A percentile compares a stretch with the other conserved stretches of the same genome.
Evolutionary conservation across 176 grass and related monocot species (phyloP).

Genomic region (Urochloa ruziziensis): DNA sequence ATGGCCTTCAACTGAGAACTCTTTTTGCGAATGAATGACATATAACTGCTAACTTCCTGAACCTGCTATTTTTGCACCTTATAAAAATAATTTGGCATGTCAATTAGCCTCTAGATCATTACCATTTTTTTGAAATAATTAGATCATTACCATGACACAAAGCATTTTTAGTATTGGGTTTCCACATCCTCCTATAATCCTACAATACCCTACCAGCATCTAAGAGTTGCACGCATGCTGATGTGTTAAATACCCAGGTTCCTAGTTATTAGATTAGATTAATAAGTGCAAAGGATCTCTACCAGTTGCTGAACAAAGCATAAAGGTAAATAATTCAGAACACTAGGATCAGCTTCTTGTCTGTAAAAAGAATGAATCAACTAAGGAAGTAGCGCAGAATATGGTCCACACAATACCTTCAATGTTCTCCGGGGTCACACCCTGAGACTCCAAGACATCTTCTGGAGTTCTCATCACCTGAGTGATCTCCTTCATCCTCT

Average conservation of each 20-base stretch:
- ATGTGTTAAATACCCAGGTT: background rate
- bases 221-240: background rate
- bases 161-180: background rate
- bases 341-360: background rate
- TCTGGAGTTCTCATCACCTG: slow-evolving; percentile 91
- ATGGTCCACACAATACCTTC: slow-evolving; percentile 39
- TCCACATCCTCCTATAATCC: background rate
- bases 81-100: background rate
- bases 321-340: background rate
- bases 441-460: slow-evolving; percentile 68
- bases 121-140: too few relatives aligned
- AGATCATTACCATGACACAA: background rate
- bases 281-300: background rate
- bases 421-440: slow-evolving; percentile 66
- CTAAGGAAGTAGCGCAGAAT: rapidly evolving
- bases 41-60: background rate
- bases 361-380: background rate
- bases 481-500: slow-evolving; percentile 93
- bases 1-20: background rate
- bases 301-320: background rate
- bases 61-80: background rate
- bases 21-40: background rate
- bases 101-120: background rate
- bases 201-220: background rate
- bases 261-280: background rate